These are phyloP conservation scores for Aspergillus carbonarius DNA, from an alignment of 2,329 filamentous ascomycete genomes.

Conservation along the genomic window DNA sequence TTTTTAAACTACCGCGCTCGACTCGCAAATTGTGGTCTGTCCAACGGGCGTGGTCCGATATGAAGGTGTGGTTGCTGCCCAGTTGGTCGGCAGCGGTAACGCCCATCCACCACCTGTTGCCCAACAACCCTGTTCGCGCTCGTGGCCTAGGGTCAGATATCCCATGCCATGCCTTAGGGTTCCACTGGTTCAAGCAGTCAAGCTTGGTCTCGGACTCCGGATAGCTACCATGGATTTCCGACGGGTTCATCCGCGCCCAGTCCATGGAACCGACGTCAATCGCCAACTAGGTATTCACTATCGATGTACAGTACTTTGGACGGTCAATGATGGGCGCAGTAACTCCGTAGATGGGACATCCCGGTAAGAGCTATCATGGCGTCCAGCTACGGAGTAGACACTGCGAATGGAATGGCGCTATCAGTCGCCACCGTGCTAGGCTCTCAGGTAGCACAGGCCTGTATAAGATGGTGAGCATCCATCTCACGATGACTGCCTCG, in stretches of 20 bases:
- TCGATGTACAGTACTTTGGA: constrained; percentile 1
- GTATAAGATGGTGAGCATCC: not conserved
- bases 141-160: constrained; percentile 1
- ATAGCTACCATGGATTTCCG: not conserved
- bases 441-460: not conserved
- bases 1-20: constrained; percentile 9
- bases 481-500: not conserved
- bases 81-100: constrained; percentile 34
- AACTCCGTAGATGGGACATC: not conserved
- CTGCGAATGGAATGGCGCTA: not conserved
- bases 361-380: not conserved
- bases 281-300: not conserved
- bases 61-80: constrained; percentile 33
- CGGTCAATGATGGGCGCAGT: not conserved
- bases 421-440: not conserved
- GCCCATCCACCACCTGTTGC: constrained; percentile 29
- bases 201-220: not conserved
- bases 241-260: constrained; percentile 6
- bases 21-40: constrained; percentile 22
- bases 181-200: constrained; percentile 11
- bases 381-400: not conserved
- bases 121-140: constrained; percentile 2
- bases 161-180: constrained; percentile 12
- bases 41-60: constrained; percentile 8
- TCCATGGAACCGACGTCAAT: constrained; percentile 5